These are phyloP conservation scores for Cucumis melo DNA, from an alignment of 306 rosid species.

Conservation along the genomic window DNA sequence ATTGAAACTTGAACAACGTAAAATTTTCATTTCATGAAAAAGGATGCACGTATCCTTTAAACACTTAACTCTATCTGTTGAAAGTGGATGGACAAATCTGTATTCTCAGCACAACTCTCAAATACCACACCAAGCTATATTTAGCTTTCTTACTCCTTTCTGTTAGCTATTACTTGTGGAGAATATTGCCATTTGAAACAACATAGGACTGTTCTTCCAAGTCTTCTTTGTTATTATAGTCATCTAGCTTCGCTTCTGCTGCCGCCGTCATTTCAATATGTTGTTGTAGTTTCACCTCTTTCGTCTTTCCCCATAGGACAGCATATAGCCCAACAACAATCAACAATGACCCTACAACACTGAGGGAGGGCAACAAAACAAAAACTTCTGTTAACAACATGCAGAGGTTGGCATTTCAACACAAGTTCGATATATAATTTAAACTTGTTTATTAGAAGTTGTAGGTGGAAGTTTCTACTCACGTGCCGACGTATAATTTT, in stretches of 20 bases:
- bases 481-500: slow-evolving; percentile 67
- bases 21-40: background rate
- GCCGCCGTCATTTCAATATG: background rate
- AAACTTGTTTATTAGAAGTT: background rate
- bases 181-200: background rate
- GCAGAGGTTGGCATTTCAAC: background rate
- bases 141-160: background rate
- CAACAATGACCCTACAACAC: slow-evolving; percentile 44
- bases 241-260: slow-evolving; percentile 6
- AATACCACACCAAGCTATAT: background rate
- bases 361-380: background rate
- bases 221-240: slow-evolving; percentile 6
- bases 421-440: background rate
- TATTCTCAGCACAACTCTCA: background rate
- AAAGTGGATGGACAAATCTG: background rate
- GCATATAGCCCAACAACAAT: slow-evolving; percentile 60
- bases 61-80: background rate
- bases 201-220: slow-evolving; percentile 17
- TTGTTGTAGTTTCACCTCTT: slow-evolving; percentile 21
- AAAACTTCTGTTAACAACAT: background rate
- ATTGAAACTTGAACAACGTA: background rate
- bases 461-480: slow-evolving; percentile 3
- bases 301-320: slow-evolving; percentile 74
- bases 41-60: background rate
- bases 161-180: background rate